Evolutionary conservation across 495 filamentous ascomycete genomes (phyloP).

Genomic region (Rhizodiscina lignyota): DNA sequence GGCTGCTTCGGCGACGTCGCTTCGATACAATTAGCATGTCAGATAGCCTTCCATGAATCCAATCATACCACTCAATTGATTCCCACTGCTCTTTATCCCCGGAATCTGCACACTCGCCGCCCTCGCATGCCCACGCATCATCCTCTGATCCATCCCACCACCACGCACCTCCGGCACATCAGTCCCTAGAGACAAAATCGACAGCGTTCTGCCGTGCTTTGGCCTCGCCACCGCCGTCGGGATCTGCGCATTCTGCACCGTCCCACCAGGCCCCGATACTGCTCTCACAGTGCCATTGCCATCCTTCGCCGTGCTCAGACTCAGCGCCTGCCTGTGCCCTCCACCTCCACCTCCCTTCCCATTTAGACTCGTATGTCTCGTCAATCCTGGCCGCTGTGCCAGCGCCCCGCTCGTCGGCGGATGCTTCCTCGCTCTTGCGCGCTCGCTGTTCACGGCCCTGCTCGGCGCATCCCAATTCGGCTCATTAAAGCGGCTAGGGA

Average conservation of each 20-base stretch:
- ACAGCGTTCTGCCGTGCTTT: slow-evolving; percentile 64
- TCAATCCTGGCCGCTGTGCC: neutral
- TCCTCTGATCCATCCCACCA: slow-evolving; percentile 26
- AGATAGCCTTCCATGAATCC: neutral
- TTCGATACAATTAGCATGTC: slow-evolving; percentile 5
- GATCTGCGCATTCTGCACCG: slow-evolving; percentile 4
- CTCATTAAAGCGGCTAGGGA: neutral
- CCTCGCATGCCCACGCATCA: slow-evolving; percentile 50
- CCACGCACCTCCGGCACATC: slow-evolving; percentile 31
- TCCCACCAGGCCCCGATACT: slow-evolving; percentile 7
- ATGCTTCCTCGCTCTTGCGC: neutral
- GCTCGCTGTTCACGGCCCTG: neutral
- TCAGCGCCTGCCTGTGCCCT: slow-evolving; percentile 41
- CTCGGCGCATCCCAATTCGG: neutral
- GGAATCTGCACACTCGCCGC: slow-evolving; percentile 72
- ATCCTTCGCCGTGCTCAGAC: slow-evolving; percentile 32
- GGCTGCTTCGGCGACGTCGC: slow-evolving; percentile 17
- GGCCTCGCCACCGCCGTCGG: slow-evolving; percentile 6
- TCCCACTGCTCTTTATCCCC: neutral
- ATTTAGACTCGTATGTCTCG: neutral
- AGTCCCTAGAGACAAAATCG: slow-evolving; percentile 82
- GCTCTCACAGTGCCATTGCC: too few species aligned
- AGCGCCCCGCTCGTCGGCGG: too few species aligned
- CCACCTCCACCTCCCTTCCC: slow-evolving; percentile 14
- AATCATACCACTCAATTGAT: neutral